A percentile compares a stretch with the other conserved stretches of the same genome.
Evolutionary conservation across 306 rosid genomes (phyloP).

Genomic region (Carpinus fangiana): DNA sequence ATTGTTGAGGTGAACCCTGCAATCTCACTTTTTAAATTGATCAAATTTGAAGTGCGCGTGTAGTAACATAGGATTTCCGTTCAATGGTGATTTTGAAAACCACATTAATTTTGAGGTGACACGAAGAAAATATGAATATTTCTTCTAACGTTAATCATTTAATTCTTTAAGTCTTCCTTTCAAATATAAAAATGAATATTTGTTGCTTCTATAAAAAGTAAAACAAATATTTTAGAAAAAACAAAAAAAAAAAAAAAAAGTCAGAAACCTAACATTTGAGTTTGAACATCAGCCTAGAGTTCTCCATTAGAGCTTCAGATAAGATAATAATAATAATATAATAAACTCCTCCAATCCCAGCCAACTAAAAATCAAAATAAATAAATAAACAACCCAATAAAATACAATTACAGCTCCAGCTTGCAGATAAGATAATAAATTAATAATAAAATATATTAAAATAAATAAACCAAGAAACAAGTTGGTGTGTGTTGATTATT

Average conservation of each 20-base stretch:
- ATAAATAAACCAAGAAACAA: constrained; percentile 9
- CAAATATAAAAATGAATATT: constrained; percentile 5
- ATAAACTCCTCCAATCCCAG: constrained; percentile 21
- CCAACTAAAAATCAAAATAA: constrained; percentile 14
- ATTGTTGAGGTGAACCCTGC: no score
- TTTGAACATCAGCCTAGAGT: constrained; percentile 37
- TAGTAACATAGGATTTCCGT: no score
- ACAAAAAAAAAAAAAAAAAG: background rate
- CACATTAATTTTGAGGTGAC: no score
- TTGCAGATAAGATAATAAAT: constrained; percentile 18
- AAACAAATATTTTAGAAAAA: constrained; percentile 2
- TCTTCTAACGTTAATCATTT: background rate
- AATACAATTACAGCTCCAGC: background rate
- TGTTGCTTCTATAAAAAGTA: constrained; percentile 9
- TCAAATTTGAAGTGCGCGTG: no score
- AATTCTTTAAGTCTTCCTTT: constrained; percentile 4
- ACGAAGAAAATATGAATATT: no score
- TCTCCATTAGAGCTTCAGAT: constrained; percentile 37
- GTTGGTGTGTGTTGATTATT: constrained; percentile 20
- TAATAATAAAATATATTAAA: constrained; percentile 7
- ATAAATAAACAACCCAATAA: no score
- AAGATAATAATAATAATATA: constrained; percentile 6
- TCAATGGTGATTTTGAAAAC: no score
- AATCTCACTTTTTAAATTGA: no score
- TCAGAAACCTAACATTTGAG: constrained; percentile 19